Percentiles rank a stretch among this genome's conserved stretches.
phyloP scores from a whole-genome alignment of 2,329 filamentous ascomycete species.

The Cryphonectria nitschkei region DNA sequence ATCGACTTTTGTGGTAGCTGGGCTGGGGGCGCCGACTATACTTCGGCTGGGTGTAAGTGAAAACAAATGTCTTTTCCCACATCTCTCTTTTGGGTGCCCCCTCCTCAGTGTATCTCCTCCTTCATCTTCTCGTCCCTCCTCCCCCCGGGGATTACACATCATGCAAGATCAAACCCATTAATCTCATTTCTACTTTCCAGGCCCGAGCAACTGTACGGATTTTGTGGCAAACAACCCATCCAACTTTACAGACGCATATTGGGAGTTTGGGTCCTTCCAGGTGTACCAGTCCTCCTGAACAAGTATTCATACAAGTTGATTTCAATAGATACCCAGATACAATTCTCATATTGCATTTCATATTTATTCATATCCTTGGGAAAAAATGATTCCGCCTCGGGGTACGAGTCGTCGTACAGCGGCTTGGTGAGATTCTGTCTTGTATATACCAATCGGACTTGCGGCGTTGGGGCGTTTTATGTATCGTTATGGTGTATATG shows the following conservation, averaged over 20 bases:
- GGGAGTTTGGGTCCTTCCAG: conserved; percentile 65
- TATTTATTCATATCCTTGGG: background rate
- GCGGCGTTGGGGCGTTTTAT: too few relatives aligned
- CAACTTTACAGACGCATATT: conserved; percentile 63
- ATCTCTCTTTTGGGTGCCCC: background rate
- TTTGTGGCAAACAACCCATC: conserved; percentile 61
- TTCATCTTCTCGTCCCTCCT: background rate
- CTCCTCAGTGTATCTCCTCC: background rate
- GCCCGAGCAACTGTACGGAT: conserved; percentile 59
- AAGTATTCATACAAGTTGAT: background rate
- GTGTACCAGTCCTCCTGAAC: conserved; percentile 52
- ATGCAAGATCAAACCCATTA: background rate
- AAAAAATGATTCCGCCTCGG: background rate
- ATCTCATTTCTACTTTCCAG: conserved; percentile 33
- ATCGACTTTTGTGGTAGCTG: conserved; percentile 67
- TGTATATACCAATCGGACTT: too few relatives aligned
- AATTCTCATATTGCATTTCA: background rate
- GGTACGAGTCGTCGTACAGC: background rate
- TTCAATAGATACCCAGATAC: conserved; percentile 3
- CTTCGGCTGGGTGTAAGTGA: conserved; percentile 48
- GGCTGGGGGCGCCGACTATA: conserved; percentile 49
- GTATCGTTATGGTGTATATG: too few relatives aligned
- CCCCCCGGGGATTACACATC: too few relatives aligned
- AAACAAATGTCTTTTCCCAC: background rate
- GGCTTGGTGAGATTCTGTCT: too few relatives aligned